Conservation (phyloP, 352 stramenopile genomes). For the Hyaloperonospora brassicae region DNA sequence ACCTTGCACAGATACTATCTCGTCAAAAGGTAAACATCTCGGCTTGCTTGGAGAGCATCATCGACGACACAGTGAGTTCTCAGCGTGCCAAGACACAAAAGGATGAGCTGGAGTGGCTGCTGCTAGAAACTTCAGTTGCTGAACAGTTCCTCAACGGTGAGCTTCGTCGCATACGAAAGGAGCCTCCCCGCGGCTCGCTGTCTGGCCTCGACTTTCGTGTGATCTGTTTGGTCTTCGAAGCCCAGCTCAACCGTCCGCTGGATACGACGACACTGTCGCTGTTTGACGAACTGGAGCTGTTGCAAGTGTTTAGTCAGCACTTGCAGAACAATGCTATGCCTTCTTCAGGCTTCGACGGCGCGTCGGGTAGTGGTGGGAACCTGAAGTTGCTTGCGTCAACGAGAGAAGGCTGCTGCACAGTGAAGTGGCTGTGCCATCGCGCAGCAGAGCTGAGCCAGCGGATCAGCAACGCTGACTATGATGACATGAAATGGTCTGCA, state of each 20-base stretch:
- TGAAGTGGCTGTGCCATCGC: conserved; percentile 45
- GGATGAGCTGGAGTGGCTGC: conserved; percentile 27
- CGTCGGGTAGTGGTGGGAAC: conserved; percentile 14
- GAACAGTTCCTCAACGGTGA: conserved; percentile 32
- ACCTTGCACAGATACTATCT: conserved; percentile 30
- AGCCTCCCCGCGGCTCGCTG: conserved; percentile 33
- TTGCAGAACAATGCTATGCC: conserved; percentile 21
- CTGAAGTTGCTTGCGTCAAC: conserved; percentile 21
- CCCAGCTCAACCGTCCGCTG: conserved; percentile 30
- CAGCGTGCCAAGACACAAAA: conserved; percentile 1
- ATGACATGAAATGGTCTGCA: conserved; percentile 15
- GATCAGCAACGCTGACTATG: conserved; percentile 27
- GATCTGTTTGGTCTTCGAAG: conserved; percentile 43
- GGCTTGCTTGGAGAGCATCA: conserved; percentile 8
- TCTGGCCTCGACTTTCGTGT: conserved; percentile 44
- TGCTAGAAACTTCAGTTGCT: conserved; percentile 25
- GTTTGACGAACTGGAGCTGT: conserved; percentile 40
- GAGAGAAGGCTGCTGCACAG: conserved; percentile 37
- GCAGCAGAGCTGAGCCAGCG: conserved; percentile 19
- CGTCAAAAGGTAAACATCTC: conserved; percentile 26
- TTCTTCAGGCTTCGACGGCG: conserved; percentile 1
- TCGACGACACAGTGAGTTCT: conserved; percentile 7
- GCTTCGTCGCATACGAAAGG: conserved; percentile 23
- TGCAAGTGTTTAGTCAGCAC: conserved; percentile 37
- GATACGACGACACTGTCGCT: conserved; percentile 23